A percentile compares a stretch with the other conserved stretches of the same genome.
These are phyloP conservation scores for Fagus sylvatica DNA, from an alignment of 306 rosid species.

Conservation along the genomic window DNA sequence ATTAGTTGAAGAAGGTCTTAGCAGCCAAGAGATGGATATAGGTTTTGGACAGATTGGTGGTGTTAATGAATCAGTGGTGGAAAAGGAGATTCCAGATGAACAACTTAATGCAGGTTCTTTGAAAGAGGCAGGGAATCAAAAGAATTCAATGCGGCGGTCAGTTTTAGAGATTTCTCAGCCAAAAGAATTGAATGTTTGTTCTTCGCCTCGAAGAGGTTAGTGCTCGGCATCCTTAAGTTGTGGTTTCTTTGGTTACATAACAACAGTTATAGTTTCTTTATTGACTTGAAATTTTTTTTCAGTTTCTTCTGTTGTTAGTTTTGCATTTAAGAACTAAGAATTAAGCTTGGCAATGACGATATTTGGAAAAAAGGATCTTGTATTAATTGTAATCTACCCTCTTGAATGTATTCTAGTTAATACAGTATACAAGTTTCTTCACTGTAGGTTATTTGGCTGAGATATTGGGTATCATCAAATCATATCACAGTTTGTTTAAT, in stretches of 20 bases:
- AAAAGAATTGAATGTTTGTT: slow-evolving; percentile 33
- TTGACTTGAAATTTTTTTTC: background rate
- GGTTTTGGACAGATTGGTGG: slow-evolving; percentile 28
- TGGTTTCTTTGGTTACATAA: slow-evolving; percentile 15
- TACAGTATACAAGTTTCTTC: background rate
- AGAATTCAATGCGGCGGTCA: slow-evolving; percentile 15
- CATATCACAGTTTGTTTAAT: background rate
- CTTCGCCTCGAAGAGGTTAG: slow-evolving; percentile 55
- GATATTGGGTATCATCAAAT: background rate
- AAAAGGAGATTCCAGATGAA: slow-evolving; percentile 18
- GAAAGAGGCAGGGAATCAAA: slow-evolving; percentile 18
- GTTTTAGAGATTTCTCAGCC: slow-evolving; percentile 29
- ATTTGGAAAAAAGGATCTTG: background rate
- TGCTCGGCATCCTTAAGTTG: slow-evolving; percentile 17
- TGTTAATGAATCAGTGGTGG: slow-evolving; percentile 14
- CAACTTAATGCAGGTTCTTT: slow-evolving; percentile 30
- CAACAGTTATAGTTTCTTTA: background rate
- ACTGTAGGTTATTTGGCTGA: background rate
- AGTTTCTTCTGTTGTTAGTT: background rate
- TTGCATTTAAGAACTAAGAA: background rate
- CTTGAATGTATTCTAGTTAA: background rate
- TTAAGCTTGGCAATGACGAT: background rate
- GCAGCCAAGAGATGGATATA: slow-evolving; percentile 28
- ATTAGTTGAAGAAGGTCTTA: slow-evolving; percentile 30
- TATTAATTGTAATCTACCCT: background rate